Evolutionary conservation across 495 filamentous ascomycete genomes (phyloP).

Genomic region (Neurospora cerealis): DNA sequence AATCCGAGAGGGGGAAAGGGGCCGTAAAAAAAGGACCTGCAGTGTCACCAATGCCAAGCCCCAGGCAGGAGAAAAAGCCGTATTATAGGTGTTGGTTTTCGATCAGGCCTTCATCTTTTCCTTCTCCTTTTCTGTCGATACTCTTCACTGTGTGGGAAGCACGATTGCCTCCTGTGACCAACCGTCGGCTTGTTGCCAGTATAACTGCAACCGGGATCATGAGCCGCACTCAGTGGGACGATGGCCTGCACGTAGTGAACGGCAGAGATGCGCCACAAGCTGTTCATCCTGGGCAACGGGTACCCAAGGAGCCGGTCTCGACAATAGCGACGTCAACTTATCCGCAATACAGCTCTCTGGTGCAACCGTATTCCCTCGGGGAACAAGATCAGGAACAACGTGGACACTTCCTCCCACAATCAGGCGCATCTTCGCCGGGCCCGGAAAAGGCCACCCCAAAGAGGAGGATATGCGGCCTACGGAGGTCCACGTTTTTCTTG

Average conservation of each 20-base stretch:
- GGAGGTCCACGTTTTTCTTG: background rate
- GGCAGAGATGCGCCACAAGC: background rate
- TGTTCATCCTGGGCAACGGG: background rate
- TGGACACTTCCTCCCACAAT: background rate
- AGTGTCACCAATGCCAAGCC: background rate
- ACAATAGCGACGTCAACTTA: background rate
- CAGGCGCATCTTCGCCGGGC: background rate
- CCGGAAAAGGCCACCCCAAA: background rate
- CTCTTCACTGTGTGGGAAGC: background rate
- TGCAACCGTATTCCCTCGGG: background rate
- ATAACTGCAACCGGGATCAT: background rate
- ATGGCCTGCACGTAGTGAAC: background rate
- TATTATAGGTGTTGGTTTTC: background rate
- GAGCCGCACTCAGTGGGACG: background rate
- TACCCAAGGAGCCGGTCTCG: background rate
- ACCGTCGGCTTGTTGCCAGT: background rate
- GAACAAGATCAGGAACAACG: background rate
- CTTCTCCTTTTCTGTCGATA: background rate
- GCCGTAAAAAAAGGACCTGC: background rate
- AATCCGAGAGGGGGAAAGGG: no score
- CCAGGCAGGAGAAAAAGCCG: background rate
- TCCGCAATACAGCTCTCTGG: background rate
- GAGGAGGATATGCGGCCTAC: background rate
- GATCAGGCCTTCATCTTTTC: background rate
- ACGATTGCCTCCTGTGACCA: background rate